These are phyloP conservation scores for Rubia balearica DNA, from an alignment of 305 asterid species.

Conservation along the genomic window DNA sequence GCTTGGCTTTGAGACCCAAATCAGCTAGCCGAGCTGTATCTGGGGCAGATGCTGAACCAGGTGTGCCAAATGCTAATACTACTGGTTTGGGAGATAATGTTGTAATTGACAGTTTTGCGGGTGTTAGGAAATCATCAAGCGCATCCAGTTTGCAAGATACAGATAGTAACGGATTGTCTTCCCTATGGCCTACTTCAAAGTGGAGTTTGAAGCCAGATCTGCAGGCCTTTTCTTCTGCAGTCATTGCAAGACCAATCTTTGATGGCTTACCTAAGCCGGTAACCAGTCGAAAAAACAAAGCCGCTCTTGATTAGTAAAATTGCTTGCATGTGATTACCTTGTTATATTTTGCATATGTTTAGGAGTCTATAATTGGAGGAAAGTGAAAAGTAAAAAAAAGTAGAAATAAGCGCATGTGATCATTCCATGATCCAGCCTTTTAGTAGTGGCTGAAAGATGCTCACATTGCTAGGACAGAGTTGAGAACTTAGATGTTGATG, in stretches of 20 bases:
- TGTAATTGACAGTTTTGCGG: slow-evolving; percentile 28
- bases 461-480: slow-evolving; percentile 1
- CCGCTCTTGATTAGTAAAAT: slow-evolving; percentile 66
- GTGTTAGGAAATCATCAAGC: slow-evolving; percentile 66
- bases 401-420: slow-evolving; percentile 12
- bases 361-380: background rate
- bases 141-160: slow-evolving; percentile 63
- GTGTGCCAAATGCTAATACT: slow-evolving; percentile 32
- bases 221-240: slow-evolving; percentile 61
- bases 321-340: slow-evolving; percentile 3
- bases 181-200: slow-evolving; percentile 52
- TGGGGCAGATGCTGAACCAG: slow-evolving; percentile 43
- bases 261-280: slow-evolving; percentile 71
- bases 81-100: slow-evolving; percentile 44
- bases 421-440: slow-evolving; percentile 12
- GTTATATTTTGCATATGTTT: slow-evolving; percentile 9
- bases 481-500: background rate
- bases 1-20: slow-evolving; percentile 64
- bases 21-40: slow-evolving; percentile 30
- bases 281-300: slow-evolving; percentile 50
- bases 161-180: slow-evolving; percentile 45
- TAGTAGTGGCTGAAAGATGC: slow-evolving; percentile 15
- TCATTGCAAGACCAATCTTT: slow-evolving; percentile 69
- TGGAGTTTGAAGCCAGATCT: slow-evolving; percentile 77
- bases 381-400: background rate